Conservation (phyloP, 2,329 filamentous ascomycete genomes). For the Neoscytalidium dimidiatum region DNA sequence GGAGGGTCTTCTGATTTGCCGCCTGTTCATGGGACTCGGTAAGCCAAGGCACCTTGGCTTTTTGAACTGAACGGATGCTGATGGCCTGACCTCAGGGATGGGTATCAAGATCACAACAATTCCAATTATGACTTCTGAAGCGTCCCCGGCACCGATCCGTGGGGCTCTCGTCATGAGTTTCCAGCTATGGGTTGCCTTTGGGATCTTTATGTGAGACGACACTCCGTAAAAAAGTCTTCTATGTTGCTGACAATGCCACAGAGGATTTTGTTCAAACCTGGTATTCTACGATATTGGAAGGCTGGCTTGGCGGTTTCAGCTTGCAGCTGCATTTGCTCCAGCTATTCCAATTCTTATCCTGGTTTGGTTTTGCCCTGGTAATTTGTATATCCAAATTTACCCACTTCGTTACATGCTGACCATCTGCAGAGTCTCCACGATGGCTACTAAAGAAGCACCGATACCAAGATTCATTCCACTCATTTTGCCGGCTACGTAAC, state of each 20-base stretch:
- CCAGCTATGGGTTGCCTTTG: conserved; percentile 47
- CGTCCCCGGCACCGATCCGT: conserved; percentile 39
- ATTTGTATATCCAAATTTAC: no score
- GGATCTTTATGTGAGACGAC: conserved; percentile 43
- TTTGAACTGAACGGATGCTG: conserved; percentile 26
- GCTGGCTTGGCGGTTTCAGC: conserved; percentile 42
- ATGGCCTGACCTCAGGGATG: conserved; percentile 42
- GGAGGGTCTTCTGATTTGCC: conserved; percentile 41
- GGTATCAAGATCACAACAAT: conserved; percentile 48
- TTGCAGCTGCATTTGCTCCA: conserved; percentile 43
- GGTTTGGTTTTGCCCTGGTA: conserved; percentile 42
- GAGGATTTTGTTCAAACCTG: conserved; percentile 42
- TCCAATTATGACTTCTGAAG: conserved; percentile 44
- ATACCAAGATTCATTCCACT: conserved; percentile 40
- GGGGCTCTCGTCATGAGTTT: conserved; percentile 50
- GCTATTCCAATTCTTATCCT: conserved; percentile 38
- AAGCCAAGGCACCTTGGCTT: not conserved
- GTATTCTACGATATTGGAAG: conserved; percentile 38
- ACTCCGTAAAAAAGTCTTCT: not conserved
- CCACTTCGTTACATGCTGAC: not conserved
- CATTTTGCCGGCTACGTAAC: conserved; percentile 41
- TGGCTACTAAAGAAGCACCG: conserved; percentile 45
- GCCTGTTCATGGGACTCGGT: conserved; percentile 38
- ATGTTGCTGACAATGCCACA: not conserved
- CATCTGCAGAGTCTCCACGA: conserved; percentile 27